A percentile compares a stretch with the other conserved stretches of the same genome.
Conservation (phyloP, 2,329 filamentous ascomycete species). For the Seiridium unicorne region DNA sequence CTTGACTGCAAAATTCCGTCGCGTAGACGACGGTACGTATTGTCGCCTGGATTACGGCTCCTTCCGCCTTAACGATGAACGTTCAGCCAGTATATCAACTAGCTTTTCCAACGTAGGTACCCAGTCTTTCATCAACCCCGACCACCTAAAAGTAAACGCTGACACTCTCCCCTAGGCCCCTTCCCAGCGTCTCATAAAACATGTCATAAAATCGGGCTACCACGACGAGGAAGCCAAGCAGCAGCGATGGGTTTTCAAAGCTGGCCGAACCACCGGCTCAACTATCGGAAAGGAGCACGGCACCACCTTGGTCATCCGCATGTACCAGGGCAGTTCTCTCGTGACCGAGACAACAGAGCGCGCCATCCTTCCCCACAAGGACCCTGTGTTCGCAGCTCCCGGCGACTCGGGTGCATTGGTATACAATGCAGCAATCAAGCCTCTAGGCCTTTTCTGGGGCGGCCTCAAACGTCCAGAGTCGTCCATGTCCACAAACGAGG, state of each 20-base stretch:
- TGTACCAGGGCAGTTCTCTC: not conserved
- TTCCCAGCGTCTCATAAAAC: not conserved
- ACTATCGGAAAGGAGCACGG: not conserved
- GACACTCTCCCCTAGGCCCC: not conserved
- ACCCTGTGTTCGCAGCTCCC: not conserved
- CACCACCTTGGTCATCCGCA: not conserved
- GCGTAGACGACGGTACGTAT: not conserved
- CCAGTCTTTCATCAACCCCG: not conserved
- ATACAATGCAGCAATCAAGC: not conserved
- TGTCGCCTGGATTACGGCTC: not conserved
- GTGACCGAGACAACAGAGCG: not conserved
- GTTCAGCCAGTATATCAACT: not conserved
- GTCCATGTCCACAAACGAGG: not conserved
- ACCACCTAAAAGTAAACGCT: not conserved
- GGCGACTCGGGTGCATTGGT: not conserved
- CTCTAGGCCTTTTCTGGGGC: not conserved
- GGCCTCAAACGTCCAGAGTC: not conserved
- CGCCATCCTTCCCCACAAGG: not conserved
- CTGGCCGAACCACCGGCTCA: not conserved
- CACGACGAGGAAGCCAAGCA: not conserved
- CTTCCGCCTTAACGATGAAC: not conserved
- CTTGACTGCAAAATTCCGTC: not conserved
- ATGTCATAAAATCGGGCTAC: not conserved
- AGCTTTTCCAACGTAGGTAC: not conserved
- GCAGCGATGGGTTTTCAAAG: not conserved